Percentiles rank a stretch among this genome's conserved stretches.
Conservation (phyloP, 208 protist genomes). For the Vickermania ingenoplastis region DNA sequence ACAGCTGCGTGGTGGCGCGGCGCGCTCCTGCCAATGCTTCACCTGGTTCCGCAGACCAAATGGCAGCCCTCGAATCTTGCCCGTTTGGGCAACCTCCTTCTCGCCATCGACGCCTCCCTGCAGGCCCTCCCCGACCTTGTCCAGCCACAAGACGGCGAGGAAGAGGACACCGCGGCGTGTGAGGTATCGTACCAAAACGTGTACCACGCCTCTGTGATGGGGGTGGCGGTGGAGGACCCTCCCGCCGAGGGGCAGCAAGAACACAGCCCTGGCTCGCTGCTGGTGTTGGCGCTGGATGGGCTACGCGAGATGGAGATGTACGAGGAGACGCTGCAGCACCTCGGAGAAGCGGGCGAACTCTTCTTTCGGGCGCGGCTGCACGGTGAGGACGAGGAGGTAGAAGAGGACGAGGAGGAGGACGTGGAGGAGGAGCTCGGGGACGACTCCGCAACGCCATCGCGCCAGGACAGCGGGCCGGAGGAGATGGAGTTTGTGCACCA, state of each 20-base stretch:
- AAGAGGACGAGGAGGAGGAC: neutral
- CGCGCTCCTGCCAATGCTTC: constrained; percentile 20
- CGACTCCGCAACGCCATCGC: neutral
- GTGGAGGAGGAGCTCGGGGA: neutral
- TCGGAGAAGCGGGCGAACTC: neutral
- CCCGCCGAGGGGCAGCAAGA: neutral
- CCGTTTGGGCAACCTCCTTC: constrained; percentile 13
- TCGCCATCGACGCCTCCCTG: constrained; percentile 9
- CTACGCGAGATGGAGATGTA: neutral
- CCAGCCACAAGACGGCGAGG: neutral
- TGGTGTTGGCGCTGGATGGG: neutral
- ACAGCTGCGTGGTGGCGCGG: too few species aligned
- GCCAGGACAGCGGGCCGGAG: neutral
- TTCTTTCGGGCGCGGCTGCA: neutral
- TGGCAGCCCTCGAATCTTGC: constrained; percentile 19
- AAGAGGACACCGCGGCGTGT: neutral
- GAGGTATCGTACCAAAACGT: neutral
- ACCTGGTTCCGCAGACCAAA: constrained; percentile 20
- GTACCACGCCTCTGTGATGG: neutral
- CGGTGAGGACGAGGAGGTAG: neutral
- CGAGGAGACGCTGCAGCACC: neutral
- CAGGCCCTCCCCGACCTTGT: constrained; percentile 7
- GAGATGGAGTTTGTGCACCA: too few species aligned
- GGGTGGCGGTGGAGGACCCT: neutral
- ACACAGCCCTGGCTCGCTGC: neutral